phyloP scores from a whole-genome alignment of 2,329 filamentous ascomycete genomes.

The Trichoderma koningii region DNA sequence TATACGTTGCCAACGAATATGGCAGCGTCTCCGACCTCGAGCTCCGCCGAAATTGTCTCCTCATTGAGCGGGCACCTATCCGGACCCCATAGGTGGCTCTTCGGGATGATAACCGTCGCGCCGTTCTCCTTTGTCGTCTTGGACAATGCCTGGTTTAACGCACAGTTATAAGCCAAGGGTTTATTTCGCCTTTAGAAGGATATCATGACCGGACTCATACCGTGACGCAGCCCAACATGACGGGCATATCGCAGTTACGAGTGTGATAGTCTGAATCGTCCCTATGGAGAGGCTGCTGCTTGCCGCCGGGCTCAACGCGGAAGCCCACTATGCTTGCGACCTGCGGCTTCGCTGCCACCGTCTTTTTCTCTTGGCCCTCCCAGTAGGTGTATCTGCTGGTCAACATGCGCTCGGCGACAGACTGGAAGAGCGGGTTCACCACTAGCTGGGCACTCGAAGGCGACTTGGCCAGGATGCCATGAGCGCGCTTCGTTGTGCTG shows the following conservation, averaged over 20 bases:
- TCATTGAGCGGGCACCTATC: slow-evolving; percentile 41
- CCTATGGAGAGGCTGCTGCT: slow-evolving; percentile 44
- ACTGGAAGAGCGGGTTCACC: slow-evolving; percentile 41
- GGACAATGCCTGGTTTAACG: slow-evolving; percentile 37
- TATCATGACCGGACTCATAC: background rate
- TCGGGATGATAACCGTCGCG: slow-evolving; percentile 45
- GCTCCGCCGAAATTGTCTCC: slow-evolving; percentile 44
- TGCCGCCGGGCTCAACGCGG: slow-evolving; percentile 44
- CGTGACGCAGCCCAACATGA: slow-evolving; percentile 43
- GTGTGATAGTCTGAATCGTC: slow-evolving; percentile 40
- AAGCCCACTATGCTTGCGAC: slow-evolving; percentile 44
- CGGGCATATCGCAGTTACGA: slow-evolving; percentile 40
- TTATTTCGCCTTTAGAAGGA: background rate
- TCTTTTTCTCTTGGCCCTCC: slow-evolving; percentile 39
- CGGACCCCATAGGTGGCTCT: slow-evolving; percentile 45
- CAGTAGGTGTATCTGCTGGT: slow-evolving; percentile 43
- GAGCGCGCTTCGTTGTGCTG: slow-evolving; percentile 43
- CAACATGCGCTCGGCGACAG: slow-evolving; percentile 40
- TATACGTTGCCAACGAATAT: slow-evolving; percentile 45
- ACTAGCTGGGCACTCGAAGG: slow-evolving; percentile 44
- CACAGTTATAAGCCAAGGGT: background rate
- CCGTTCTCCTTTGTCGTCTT: slow-evolving; percentile 47
- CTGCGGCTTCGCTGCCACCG: slow-evolving; percentile 41
- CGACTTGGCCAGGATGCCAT: slow-evolving; percentile 43
- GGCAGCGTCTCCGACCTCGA: slow-evolving; percentile 45